phyloP scores from a whole-genome alignment of 73 alveolate genomes.

The Tetrahymena thermophila region DNA sequence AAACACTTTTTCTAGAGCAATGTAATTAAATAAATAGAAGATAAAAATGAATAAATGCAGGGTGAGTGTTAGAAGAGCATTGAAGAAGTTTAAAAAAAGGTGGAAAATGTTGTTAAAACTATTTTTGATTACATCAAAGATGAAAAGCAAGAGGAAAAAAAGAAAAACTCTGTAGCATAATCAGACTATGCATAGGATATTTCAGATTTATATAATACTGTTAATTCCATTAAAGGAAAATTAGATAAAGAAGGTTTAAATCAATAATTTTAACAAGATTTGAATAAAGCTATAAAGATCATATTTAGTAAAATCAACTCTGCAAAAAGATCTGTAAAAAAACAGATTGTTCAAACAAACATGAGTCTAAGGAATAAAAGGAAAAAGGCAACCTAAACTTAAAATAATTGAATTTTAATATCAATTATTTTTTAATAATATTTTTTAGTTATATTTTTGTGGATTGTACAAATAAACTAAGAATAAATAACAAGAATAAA shows the following conservation, averaged over 20 bases:
- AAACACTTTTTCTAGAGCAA: background rate
- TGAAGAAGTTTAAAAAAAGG: background rate
- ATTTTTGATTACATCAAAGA: background rate
- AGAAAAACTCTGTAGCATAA: background rate
- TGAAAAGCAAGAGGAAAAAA: background rate
- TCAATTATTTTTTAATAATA: background rate
- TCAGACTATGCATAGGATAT: background rate
- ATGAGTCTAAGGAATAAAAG: background rate
- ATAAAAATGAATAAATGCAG: background rate
- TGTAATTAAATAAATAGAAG: background rate
- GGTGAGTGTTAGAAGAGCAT: background rate
- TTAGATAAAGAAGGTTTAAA: background rate
- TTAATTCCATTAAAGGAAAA: background rate
- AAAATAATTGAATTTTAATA: background rate
- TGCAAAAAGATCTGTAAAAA: background rate
- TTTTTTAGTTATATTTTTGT: background rate
- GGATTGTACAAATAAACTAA: too few relatives aligned
- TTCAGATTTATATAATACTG: background rate
- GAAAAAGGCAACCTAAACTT: background rate
- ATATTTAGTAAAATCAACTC: background rate
- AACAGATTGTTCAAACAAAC: background rate
- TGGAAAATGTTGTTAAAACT: background rate
- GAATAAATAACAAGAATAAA: too few relatives aligned
- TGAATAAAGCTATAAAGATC: background rate
- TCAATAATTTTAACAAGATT: background rate